Percentiles rank a stretch among this genome's conserved stretches.
phyloP scores from a whole-genome alignment of 192 early-diverging fungal genomes.

The Podila epicladia region DNA sequence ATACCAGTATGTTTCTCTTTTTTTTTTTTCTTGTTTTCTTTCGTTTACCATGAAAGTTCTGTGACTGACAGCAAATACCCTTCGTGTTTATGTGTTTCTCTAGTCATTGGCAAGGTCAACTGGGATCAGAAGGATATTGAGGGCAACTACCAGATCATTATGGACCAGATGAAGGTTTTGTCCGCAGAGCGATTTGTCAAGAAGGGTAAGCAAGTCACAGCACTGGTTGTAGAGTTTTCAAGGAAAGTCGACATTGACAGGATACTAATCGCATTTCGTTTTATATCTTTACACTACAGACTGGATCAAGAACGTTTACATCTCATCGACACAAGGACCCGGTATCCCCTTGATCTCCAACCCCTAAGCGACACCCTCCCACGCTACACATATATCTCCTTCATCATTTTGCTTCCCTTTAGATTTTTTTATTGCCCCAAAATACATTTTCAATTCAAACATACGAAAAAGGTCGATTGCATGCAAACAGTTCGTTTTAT shows the following conservation, averaged over 20 bases:
- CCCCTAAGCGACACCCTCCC: too few species aligned
- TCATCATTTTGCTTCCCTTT: too few species aligned
- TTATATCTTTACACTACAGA: slow-evolving; percentile 20
- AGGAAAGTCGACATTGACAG: background rate
- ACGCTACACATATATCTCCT: too few species aligned
- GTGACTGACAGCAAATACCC: background rate
- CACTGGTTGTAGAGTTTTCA: background rate
- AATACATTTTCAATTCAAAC: too few species aligned
- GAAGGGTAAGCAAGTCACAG: slow-evolving; percentile 38
- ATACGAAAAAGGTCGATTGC: too few species aligned
- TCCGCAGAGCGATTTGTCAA: slow-evolving; percentile 62
- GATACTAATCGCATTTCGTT: background rate
- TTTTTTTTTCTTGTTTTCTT: background rate
- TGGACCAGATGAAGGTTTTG: slow-evolving; percentile 68
- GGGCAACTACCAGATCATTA: slow-evolving; percentile 66
- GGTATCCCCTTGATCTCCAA: slow-evolving; percentile 62
- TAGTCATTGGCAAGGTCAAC: slow-evolving; percentile 49
- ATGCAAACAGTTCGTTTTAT: too few species aligned
- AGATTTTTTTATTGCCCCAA: too few species aligned
- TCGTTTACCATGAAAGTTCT: slow-evolving; percentile 13
- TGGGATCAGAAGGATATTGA: slow-evolving; percentile 50
- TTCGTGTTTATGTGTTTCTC: background rate
- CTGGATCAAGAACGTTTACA: slow-evolving; percentile 67
- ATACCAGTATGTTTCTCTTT: slow-evolving; percentile 55
- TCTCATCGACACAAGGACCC: slow-evolving; percentile 77